Conservation (phyloP, 1,139 yeast species). For the Pichia sp. region DNA sequence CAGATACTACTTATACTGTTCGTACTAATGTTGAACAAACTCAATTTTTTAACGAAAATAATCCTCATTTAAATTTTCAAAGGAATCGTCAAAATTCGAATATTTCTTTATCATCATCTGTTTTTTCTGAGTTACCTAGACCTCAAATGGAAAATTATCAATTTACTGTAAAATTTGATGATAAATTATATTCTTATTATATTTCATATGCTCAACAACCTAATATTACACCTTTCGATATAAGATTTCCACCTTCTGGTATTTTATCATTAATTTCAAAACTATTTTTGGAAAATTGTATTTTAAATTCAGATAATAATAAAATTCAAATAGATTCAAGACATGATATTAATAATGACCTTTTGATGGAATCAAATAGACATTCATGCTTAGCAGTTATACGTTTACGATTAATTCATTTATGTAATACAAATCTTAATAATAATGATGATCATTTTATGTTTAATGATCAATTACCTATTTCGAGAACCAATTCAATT, state of each 20-base stretch:
- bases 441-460: slow-evolving; percentile 14
- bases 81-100: slow-evolving; percentile 19
- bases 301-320: slow-evolving; percentile 22
- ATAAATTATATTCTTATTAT: slow-evolving; percentile 30
- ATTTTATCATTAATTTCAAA: slow-evolving; percentile 35
- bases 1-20: slow-evolving; percentile 18
- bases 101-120: slow-evolving; percentile 25
- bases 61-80: slow-evolving; percentile 2
- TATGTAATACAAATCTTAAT: slow-evolving; percentile 18
- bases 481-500: slow-evolving; percentile 23
- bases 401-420: slow-evolving; percentile 33
- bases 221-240: slow-evolving; percentile 37
- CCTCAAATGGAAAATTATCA: slow-evolving; percentile 22
- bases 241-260: slow-evolving; percentile 38
- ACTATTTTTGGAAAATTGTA: slow-evolving; percentile 26
- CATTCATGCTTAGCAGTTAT: slow-evolving; percentile 31
- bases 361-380: slow-evolving; percentile 21
- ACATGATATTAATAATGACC: slow-evolving; percentile 27
- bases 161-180: slow-evolving; percentile 32
- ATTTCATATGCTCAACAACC: slow-evolving; percentile 33
- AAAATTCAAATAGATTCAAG: slow-evolving; percentile 31
- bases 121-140: slow-evolving; percentile 18
- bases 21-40: slow-evolving; percentile 7
- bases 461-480: slow-evolving; percentile 14
- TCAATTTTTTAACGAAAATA: not conserved